Percentiles rank a stretch among this genome's conserved stretches.
phyloP scores from a whole-genome alignment of 164 flowering plant genomes.

The Chimonanthus salicifolius region DNA sequence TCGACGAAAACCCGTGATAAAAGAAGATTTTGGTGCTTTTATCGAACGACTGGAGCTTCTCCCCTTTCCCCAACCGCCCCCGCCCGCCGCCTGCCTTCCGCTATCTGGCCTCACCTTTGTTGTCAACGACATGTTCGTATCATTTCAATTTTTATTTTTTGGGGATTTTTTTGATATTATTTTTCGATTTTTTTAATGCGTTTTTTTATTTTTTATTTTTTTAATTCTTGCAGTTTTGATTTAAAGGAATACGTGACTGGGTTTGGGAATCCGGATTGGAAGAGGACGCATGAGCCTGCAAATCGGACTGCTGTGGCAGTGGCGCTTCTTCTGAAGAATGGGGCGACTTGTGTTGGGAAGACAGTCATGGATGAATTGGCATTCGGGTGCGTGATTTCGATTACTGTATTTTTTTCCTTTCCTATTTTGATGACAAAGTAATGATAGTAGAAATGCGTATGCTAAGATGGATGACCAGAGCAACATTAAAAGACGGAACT shows the following conservation, averaged over 20 bases:
- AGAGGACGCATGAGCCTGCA: constrained; percentile 66
- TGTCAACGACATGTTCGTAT: constrained; percentile 63
- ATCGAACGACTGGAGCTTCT: constrained; percentile 58
- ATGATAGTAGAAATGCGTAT: too few relatives aligned
- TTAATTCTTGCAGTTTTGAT: constrained; percentile 54
- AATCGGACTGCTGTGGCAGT: constrained; percentile 62
- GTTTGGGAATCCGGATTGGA: constrained; percentile 85
- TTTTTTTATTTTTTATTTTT: not conserved
- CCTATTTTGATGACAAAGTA: not conserved
- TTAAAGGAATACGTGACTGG: constrained; percentile 78
- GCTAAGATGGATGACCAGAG: too few relatives aligned
- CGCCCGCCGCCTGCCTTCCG: constrained; percentile 67
- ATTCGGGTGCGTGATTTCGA: constrained; percentile 49
- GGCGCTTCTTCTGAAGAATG: constrained; percentile 59
- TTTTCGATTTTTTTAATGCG: not conserved
- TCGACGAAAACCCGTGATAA: not conserved
- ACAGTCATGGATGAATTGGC: constrained; percentile 85
- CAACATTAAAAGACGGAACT: too few relatives aligned
- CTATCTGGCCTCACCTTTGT: constrained; percentile 77
- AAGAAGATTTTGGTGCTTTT: constrained; percentile 81
- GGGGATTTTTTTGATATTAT: not conserved
- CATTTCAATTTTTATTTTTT: not conserved
- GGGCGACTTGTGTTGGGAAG: constrained; percentile 90
- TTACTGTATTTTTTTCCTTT: not conserved
- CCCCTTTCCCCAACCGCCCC: constrained; percentile 85